These are phyloP conservation scores for Globisporangium carolinianum DNA, from an alignment of 352 stramenopile species.

Conservation along the genomic window DNA sequence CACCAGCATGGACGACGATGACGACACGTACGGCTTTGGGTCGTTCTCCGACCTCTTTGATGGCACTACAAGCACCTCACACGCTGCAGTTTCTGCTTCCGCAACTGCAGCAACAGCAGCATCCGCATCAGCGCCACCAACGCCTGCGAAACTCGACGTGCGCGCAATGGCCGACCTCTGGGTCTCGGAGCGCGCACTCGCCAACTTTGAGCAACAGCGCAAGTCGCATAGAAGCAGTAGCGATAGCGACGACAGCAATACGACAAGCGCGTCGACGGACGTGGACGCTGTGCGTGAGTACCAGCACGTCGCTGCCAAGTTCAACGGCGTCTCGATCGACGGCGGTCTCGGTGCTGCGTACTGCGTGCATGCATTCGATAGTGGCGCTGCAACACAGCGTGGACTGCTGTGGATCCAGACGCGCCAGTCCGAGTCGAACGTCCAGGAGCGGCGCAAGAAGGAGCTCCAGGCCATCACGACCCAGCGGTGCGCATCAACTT, in stretches of 20 bases:
- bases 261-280: conserved; percentile 2
- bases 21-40: conserved; percentile 64
- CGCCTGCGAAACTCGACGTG: conserved; percentile 21
- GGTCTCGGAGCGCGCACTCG: conserved; percentile 35
- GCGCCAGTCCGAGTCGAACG: conserved; percentile 41
- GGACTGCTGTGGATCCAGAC: conserved; percentile 57
- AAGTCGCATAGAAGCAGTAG: conserved; percentile 4
- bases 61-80: not conserved
- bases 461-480: conserved; percentile 58
- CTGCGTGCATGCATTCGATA: conserved; percentile 12
- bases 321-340: conserved; percentile 42
- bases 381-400: conserved; percentile 1
- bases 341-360: conserved; percentile 35
- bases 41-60: conserved; percentile 62
- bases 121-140: not conserved
- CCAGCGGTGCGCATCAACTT: conserved; percentile 3
- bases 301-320: conserved; percentile 42
- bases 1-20: conserved; percentile 40
- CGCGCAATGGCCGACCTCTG: conserved; percentile 33
- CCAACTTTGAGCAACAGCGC: conserved; percentile 29
- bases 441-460: conserved; percentile 36
- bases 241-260: not conserved
- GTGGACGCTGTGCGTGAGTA: conserved; percentile 16
- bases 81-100: not conserved
- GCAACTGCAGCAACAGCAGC: not conserved